phyloP scores from a whole-genome alignment of 2,329 filamentous ascomycete genomes.

The Tolypocladium paradoxum region DNA sequence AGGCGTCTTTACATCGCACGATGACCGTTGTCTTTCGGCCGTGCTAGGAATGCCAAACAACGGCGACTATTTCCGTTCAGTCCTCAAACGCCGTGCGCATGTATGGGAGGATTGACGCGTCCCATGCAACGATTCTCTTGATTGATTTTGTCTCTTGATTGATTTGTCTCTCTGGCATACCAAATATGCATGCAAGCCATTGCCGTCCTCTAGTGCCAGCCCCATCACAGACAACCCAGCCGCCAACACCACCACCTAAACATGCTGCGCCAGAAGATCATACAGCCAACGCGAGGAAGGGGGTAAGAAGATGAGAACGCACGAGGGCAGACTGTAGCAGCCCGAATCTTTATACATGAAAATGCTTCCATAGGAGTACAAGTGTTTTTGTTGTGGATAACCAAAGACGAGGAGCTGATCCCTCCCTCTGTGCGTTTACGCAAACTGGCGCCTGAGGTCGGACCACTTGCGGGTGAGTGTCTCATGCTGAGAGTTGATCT shows the following conservation, averaged over 20 bases:
- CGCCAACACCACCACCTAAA: conserved; percentile 1
- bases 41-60: too few species aligned
- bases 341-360: conserved; percentile 15
- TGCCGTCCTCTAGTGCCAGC: not conserved
- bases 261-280: conserved; percentile 2
- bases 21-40: too few species aligned
- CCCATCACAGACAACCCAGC: not conserved
- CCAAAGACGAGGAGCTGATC: not conserved
- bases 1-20: not conserved
- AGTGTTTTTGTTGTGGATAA: not conserved
- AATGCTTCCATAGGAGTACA: conserved; percentile 1
- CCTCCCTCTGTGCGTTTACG: conserved; percentile 14
- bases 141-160: conserved; percentile 10
- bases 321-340: not conserved
- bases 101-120: not conserved
- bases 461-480: conserved; percentile 66
- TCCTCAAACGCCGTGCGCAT: not conserved
- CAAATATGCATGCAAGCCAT: not conserved
- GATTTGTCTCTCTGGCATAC: conserved; percentile 7
- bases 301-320: not conserved
- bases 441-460: conserved; percentile 54
- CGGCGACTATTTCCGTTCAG: not conserved
- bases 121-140: not conserved
- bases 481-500: conserved; percentile 65
- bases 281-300: not conserved